Evolutionary conservation across 345 rosid species (phyloP).

Genomic region (Populus ilicifolia): DNA sequence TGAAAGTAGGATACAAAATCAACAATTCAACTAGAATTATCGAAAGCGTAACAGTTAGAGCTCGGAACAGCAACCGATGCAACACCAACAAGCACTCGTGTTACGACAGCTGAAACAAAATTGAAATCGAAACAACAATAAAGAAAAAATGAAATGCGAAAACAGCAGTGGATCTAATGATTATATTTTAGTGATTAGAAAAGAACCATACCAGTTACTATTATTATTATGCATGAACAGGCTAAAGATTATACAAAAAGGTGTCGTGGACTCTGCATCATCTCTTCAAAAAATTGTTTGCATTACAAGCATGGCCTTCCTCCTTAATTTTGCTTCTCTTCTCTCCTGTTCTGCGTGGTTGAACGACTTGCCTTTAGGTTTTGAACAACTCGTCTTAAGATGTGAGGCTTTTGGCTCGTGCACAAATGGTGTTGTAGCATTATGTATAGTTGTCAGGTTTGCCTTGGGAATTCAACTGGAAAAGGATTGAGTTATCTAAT

Average conservation of each 20-base stretch:
- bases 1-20: slow-evolving; percentile 82
- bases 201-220: too few species aligned
- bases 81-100: slow-evolving; percentile 29
- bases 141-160: not conserved
- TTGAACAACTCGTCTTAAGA: too few species aligned
- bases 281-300: not conserved
- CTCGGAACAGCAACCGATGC: slow-evolving; percentile 54
- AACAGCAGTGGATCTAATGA: not conserved
- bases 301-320: slow-evolving; percentile 3
- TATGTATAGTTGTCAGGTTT: too few species aligned
- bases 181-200: not conserved
- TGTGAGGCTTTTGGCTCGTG: too few species aligned
- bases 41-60: slow-evolving; percentile 76
- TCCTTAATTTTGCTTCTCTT: too few species aligned
- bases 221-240: not conserved
- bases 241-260: not conserved
- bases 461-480: too few species aligned
- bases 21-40: slow-evolving; percentile 79
- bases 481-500: too few species aligned
- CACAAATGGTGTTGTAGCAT: too few species aligned
- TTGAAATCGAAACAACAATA: too few species aligned
- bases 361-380: not conserved
- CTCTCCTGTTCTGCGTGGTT: too few species aligned
- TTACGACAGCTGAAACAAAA: slow-evolving; percentile 36
- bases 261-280: not conserved